Base-by-base conservation (phyloP, 2,329 filamentous ascomycete genomes). In the Aspergillus brunneoviolaceus region DNA sequence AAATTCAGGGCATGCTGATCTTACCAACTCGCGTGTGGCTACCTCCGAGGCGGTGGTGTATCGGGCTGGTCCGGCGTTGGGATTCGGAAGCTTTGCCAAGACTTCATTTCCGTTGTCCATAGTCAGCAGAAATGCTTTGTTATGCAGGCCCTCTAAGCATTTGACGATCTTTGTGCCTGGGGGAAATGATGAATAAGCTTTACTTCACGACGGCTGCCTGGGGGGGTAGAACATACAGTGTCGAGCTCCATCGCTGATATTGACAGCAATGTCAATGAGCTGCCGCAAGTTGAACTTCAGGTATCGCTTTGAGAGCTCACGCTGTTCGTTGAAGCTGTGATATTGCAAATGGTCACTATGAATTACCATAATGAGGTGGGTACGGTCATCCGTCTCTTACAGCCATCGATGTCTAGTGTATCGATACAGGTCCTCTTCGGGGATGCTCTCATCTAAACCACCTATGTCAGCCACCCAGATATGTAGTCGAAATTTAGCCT, bases 71-170 rank as follows among this genome's bases (percentile, higher is more conserved):
- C 69, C 68, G 5, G 69, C 69, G 51, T 73, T 73, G 0, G 69
- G 70, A 39, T 71, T 73, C 16, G 68, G 70, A 25, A 73, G 61
- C 54, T 69, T 69, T 6, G 65, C 69, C 54, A 71, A 58, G n/a
- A 72, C 65, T 55, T 73, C 69, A 0, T 51, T 49, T 4, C 69
- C 70, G 59, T 72, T 70, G 47, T 71, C 64, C 67, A 72, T 70
- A n/a, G 64, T 69, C 59, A 78, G 61, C 4, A 72, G 57, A 51
- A 78, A 75, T n/a, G 72, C 72, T 70, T 76, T 65, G 60, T 72
- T 76, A 58, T 68, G 68, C 21, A 70, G 60, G 0, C 74, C 74
- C 62, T 76, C 74, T 2, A 63, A 51, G 25, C 69, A 71, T 62
- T 74, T 75, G 6, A 62, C 50, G 33, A 75, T 57, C 61, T 63